Evolutionary conservation across 495 filamentous ascomycete species (phyloP).

Genomic region (Trypethelium eluteriae): DNA sequence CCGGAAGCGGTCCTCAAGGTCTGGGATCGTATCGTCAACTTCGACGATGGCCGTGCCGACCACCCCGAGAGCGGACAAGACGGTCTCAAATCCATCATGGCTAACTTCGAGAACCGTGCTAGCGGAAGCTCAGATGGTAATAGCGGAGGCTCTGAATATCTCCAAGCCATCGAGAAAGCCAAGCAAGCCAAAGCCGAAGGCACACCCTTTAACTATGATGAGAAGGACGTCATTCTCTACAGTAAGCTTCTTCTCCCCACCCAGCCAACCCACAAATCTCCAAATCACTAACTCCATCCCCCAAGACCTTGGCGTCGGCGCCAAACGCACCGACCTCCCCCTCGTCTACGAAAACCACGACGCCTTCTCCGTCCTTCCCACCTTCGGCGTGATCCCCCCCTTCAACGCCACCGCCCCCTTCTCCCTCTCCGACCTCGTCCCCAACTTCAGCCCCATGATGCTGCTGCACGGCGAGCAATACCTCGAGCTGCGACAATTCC

Average conservation of each 20-base stretch:
- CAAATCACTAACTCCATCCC: constrained; percentile 12
- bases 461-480: constrained; percentile 98
- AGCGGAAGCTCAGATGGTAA: constrained; percentile 16
- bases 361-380: constrained; percentile 85
- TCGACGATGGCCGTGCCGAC: constrained; percentile 85
- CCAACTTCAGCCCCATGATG: constrained; percentile 98
- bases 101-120: constrained; percentile 70
- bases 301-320: constrained; percentile 73
- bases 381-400: constrained; percentile 87
- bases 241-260: constrained; percentile 37
- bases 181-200: constrained; percentile 62
- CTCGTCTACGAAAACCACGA: constrained; percentile 85
- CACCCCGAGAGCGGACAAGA: constrained; percentile 73
- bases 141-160: constrained; percentile 38
- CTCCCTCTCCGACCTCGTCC: constrained; percentile 72
- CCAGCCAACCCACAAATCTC: constrained; percentile 3
- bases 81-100: constrained; percentile 80
- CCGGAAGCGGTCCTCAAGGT: constrained; percentile 75
- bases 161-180: constrained; percentile 69
- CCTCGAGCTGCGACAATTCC: constrained; percentile 89
- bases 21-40: constrained; percentile 75
- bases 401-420: constrained; percentile 81
- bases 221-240: constrained; percentile 87
- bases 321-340: constrained; percentile 82
- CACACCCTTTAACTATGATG: constrained; percentile 73